These are phyloP conservation scores for Pichia sp. DNA, from an alignment of 1,139 yeast genomes.

Conservation along the genomic window DNA sequence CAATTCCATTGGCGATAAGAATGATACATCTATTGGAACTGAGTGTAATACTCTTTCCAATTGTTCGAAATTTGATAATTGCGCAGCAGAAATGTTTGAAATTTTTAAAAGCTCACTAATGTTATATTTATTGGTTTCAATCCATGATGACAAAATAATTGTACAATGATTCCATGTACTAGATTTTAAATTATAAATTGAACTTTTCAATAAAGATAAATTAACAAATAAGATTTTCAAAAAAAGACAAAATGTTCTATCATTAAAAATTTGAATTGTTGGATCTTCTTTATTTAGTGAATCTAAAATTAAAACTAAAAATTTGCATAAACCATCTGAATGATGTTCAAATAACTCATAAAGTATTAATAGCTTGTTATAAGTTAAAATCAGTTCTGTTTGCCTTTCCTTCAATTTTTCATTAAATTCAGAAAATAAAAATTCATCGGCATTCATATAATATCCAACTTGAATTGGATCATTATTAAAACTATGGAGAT, in stretches of 20 bases:
- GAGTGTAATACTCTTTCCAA: conserved; percentile 2
- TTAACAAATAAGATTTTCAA: conserved; percentile 20
- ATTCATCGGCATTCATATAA: conserved; percentile 9
- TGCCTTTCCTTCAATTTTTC: conserved; percentile 3
- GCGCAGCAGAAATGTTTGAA: conserved; percentile 2
- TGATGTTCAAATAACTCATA: conserved; percentile 32
- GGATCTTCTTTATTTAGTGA: conserved; percentile 19
- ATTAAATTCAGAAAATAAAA: not conserved
- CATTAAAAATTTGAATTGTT: conserved; percentile 1
- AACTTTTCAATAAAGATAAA: conserved; percentile 16
- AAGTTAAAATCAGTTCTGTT: conserved; percentile 6
- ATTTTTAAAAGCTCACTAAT: conserved; percentile 6
- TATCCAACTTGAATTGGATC: conserved; percentile 8
- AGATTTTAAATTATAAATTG: conserved; percentile 5
- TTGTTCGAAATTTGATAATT: not conserved
- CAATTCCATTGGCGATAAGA: conserved; percentile 18
- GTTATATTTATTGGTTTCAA: conserved; percentile 12
- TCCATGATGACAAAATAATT: conserved; percentile 13
- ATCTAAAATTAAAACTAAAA: conserved; percentile 37
- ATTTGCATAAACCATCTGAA: conserved; percentile 37
- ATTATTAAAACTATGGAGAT: conserved; percentile 1
- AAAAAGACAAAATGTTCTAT: conserved; percentile 14
- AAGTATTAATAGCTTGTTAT: conserved; percentile 2
- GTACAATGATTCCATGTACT: conserved; percentile 6
- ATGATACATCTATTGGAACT: conserved; percentile 14